phyloP scores from a whole-genome alignment of 2,329 filamentous ascomycete genomes.

The Penicillium rolfsii region DNA sequence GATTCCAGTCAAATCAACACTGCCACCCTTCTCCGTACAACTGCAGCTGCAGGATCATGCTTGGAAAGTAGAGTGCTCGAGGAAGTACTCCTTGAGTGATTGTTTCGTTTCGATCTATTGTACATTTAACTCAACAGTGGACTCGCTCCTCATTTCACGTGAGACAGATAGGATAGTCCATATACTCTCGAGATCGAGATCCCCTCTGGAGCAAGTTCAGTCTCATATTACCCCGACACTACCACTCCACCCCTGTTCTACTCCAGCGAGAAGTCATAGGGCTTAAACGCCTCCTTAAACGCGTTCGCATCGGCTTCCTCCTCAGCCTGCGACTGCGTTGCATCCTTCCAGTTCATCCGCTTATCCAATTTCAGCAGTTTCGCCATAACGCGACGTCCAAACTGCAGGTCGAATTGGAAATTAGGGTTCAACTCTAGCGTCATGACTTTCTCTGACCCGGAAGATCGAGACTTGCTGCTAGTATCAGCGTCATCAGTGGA shows the following conservation, averaged over 20 bases:
- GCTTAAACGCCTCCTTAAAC: slow-evolving; percentile 80
- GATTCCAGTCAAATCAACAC: no score
- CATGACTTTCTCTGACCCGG: slow-evolving; percentile 68
- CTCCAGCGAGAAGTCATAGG: slow-evolving; percentile 77
- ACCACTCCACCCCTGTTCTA: slow-evolving; percentile 32
- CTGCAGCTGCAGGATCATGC: neutral
- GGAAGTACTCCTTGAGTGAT: neutral
- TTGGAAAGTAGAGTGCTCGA: neutral
- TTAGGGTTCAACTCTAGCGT: slow-evolving; percentile 73
- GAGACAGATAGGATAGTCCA: neutral
- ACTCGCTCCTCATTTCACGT: neutral
- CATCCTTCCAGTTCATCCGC: slow-evolving; percentile 83
- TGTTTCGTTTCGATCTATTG: neutral
- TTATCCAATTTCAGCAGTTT: slow-evolving; percentile 81
- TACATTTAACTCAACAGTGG: neutral
- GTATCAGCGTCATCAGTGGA: neutral
- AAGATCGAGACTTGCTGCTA: neutral
- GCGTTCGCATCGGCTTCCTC: slow-evolving; percentile 76
- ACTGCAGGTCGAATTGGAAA: slow-evolving; percentile 86
- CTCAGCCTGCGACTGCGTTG: slow-evolving; percentile 73
- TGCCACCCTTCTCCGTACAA: neutral
- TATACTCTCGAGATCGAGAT: neutral
- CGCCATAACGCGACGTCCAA: slow-evolving; percentile 82
- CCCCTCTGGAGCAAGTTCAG: neutral
- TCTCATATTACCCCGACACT: neutral